Base-by-base conservation (phyloP, 176 grass and related monocot genomes). In the Saccharum officinarum region DNA sequence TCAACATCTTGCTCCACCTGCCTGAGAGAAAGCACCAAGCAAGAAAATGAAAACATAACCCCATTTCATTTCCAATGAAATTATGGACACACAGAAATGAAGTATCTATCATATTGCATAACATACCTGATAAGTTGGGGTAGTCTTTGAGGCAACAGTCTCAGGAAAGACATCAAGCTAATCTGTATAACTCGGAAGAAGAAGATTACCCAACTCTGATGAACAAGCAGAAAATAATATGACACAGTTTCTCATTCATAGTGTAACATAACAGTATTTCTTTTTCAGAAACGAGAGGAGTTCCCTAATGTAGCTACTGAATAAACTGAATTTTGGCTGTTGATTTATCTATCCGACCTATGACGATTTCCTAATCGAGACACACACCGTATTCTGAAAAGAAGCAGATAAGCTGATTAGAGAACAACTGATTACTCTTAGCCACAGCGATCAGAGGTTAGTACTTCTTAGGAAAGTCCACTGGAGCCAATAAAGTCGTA, bases 1-100 rank as follows among this genome's bases (percentile, higher is more conserved):
- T 98, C 95, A 22, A 98, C 83, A 81, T 98, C 95, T 81, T 85
- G 89, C 63, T 98, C 95, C 42, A 98, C 84, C 79, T 95, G 87
- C 87, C 95, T 98, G 85, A 36, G 86, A 47, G 25, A 47, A 22
- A 10, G 9, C 46, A 86, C 38, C 42, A 67, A 59, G 66, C 42
- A 77, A 86, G 7, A 5, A 76, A 44, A 74, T 80, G 39, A 36
- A 64, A 45, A 57, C 10, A 40, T 15, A 20, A 65, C 31, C 22
- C 20, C 6, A 86, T 71, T 42, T 31, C 38, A 46, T 20, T 74
- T 67, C 12, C 54, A 74, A 14, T 15, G 57, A 34, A 55, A 41
- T 40, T 23, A 0, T 49, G 30, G 26, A 44, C 10, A 1, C 13
- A 45, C 9, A 11, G 15, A 61, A 44, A 75, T 71, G 5, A n/a